Evolutionary conservation across 2,329 filamentous ascomycete species (phyloP).

Genomic region (Ascocoryne sarcoides): DNA sequence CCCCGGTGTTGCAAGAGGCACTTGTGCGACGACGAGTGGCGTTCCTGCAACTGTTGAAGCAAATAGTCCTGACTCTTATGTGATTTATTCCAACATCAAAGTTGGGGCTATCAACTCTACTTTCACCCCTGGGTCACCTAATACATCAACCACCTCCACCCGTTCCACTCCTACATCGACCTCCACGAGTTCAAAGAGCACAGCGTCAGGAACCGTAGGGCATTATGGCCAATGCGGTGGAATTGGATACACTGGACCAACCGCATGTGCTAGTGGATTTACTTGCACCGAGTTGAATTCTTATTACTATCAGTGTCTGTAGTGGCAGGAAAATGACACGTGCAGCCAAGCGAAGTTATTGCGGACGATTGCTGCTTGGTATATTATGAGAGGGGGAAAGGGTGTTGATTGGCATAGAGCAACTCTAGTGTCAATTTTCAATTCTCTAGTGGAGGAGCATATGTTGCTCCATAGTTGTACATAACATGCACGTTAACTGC

Average conservation of each 20-base stretch:
- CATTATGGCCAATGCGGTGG: constrained; percentile 6
- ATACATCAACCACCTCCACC: constrained; percentile 16
- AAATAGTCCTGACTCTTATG: constrained; percentile 35
- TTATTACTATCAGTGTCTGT: constrained; percentile 24
- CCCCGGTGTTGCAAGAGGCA: constrained; percentile 44
- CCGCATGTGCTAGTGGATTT: constrained; percentile 1
- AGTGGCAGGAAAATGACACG: too few relatives aligned
- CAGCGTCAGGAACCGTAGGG: not conserved
- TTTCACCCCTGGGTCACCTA: constrained; percentile 8
- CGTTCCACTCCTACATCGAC: constrained; percentile 5
- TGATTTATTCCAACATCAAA: constrained; percentile 31
- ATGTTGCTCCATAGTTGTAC: too few relatives aligned
- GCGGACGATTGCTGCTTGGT: too few relatives aligned
- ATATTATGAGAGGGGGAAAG: too few relatives aligned
- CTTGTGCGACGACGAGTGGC: constrained; percentile 44
- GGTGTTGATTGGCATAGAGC: too few relatives aligned
- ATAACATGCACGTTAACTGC: too few relatives aligned
- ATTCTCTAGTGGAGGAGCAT: too few relatives aligned
- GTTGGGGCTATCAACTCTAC: constrained; percentile 27
- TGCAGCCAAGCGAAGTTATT: too few relatives aligned
- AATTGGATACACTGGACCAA: constrained; percentile 3
- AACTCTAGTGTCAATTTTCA: too few relatives aligned
- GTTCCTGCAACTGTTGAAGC: constrained; percentile 41
- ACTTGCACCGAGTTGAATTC: constrained; percentile 9
- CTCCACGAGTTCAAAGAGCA: constrained; percentile 10